Conservation (phyloP, 768 basidiomycete species). For the Leccinum ochraceum region DNA sequence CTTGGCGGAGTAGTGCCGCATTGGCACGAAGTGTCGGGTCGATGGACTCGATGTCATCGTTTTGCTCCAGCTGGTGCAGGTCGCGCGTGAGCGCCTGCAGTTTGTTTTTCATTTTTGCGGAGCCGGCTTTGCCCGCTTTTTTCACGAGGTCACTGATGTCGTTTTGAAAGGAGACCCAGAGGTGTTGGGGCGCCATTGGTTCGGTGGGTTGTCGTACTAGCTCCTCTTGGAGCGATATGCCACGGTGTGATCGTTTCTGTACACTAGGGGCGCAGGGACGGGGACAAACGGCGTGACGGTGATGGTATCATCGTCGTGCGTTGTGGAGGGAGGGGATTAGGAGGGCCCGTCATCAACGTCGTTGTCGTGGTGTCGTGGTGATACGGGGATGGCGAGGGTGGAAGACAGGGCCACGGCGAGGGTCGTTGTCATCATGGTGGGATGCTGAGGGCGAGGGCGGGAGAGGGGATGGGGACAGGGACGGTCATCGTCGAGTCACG, state of each 20-base stretch:
- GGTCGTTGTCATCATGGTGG: too few species aligned
- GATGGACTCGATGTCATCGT: background rate
- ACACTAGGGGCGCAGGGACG: too few species aligned
- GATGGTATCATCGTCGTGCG: too few species aligned
- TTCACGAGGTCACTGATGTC: background rate
- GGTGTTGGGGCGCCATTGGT: background rate
- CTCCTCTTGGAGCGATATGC: background rate
- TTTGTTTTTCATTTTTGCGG: background rate
- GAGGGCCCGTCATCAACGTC: too few species aligned
- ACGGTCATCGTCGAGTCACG: too few species aligned
- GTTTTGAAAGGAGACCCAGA: background rate
- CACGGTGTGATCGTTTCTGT: background rate
- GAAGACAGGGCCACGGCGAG: too few species aligned
- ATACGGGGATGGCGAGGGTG: too few species aligned
- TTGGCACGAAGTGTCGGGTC: background rate
- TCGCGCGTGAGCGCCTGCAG: background rate
- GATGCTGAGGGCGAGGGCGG: too few species aligned
- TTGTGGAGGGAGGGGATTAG: too few species aligned
- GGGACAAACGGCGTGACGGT: too few species aligned
- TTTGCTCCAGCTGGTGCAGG: background rate
- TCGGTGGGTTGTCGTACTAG: background rate
- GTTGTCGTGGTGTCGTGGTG: too few species aligned
- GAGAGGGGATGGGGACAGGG: too few species aligned
- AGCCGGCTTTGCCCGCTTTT: background rate
- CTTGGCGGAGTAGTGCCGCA: background rate